Evolutionary conservation across 2,329 filamentous ascomycete genomes (phyloP), one percentile per base, ranked within the genome.

Genomic region (Fusarium humuli): DNA sequence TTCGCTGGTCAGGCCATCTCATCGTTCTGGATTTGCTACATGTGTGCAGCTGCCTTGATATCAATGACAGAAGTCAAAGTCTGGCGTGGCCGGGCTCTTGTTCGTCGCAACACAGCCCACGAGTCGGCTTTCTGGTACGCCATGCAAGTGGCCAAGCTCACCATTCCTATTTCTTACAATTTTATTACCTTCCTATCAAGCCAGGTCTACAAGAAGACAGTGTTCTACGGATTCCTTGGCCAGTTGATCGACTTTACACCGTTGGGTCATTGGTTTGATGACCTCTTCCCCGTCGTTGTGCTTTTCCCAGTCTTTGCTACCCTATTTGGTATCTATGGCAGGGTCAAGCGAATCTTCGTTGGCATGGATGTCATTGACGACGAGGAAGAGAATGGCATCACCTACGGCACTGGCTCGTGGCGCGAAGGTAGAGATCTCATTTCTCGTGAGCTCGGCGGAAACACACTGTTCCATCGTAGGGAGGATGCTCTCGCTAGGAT

Each of bases 121-220:
- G 96, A 98, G 78, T 94, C 91, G 52, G 96, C 96, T 1, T 97
- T 95, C 73, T 99, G 97, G 94, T 99, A 98, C 77, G 92, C 94
- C 2, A 90, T 94, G 62, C 94, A 98, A 78, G 92, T 98, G 13
- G 95, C 96, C 54, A 93, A 94, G 75, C 88, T 99, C 45, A 97
- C 93, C 2, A 93, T 99, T 0, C 96, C 96, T 1, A 86, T 99
- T 11, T 91, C 93, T 6, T 99, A 97, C 87, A 99, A 99, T 81
- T 99, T 98, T 77, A 87, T 97, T 78, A 98, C 95, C 1, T 95
- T 98, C 78, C 81, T 98, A 23, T 92, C 92, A 1, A 85, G 84
- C 10, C 84, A 85, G 14, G 88, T 97, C 44, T 95, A 94, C 77
- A 82, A 86, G 61, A 87, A 90, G 73, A 98, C 94, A 1, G 89